Percentiles rank a stretch among this genome's conserved stretches.
These are phyloP conservation scores for Plasmopara viticola DNA, from an alignment of 352 stramenopile genomes.

Conservation along the genomic window DNA sequence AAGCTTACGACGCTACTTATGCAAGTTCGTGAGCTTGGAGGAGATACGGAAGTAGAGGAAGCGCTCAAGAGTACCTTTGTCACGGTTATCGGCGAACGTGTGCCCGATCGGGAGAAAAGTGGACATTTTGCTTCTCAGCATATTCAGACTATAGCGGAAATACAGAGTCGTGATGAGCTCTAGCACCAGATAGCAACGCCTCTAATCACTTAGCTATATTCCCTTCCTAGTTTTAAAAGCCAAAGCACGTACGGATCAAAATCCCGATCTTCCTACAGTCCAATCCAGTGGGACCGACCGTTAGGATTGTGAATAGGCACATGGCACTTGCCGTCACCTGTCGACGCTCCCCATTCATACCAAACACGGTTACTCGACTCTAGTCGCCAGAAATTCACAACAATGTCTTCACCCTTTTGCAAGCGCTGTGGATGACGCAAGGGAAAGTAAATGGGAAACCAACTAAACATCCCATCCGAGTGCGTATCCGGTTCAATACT, in stretches of 20 bases:
- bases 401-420: constrained; percentile 65
- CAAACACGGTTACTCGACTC: constrained; percentile 88
- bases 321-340: constrained; percentile 29
- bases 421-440: constrained; percentile 87
- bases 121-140: too few relatives aligned
- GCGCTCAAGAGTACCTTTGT: constrained; percentile 43
- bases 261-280: constrained; percentile 51
- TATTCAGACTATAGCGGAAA: too few relatives aligned
- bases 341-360: constrained; percentile 96
- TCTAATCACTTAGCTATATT: too few relatives aligned
- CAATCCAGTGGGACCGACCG: constrained; percentile 93
- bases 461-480: constrained; percentile 98
- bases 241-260: too few relatives aligned
- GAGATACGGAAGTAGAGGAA: constrained; percentile 23
- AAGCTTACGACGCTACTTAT: too few relatives aligned
- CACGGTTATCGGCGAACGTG: constrained; percentile 28
- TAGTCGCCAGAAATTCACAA: constrained; percentile 91
- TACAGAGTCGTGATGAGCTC: too few relatives aligned
- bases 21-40: constrained; percentile 13
- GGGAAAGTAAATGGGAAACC: constrained; percentile 99
- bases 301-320: constrained; percentile 95
- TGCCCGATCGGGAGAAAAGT: neutral
- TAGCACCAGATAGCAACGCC: too few relatives aligned
- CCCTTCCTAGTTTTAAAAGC: too few relatives aligned
- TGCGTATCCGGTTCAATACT: constrained; percentile 94